Conservation (phyloP, 495 filamentous ascomycete genomes). For the Cudoniella acicularis region DNA sequence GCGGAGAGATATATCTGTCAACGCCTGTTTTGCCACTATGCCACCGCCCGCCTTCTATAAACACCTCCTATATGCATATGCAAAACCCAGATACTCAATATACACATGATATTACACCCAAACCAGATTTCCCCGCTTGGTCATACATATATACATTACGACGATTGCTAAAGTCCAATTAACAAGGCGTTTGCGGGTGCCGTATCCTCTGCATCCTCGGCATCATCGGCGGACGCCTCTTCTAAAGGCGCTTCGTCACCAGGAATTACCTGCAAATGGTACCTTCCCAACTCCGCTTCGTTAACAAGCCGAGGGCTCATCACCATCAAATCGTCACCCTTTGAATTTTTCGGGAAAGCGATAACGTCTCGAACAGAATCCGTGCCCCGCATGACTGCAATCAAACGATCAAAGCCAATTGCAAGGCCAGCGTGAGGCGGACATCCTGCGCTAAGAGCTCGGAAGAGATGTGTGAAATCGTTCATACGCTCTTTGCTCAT, state of each 20-base stretch:
- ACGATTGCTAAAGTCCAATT: too few species aligned
- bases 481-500: constrained; percentile 57
- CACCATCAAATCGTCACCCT: constrained; percentile 79
- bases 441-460: constrained; percentile 81
- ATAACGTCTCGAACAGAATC: constrained; percentile 86
- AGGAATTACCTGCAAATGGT: constrained; percentile 54
- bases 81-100: too few species aligned
- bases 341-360: constrained; percentile 90
- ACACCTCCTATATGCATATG: too few species aligned
- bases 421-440: constrained; percentile 96
- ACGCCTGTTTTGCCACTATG: too few species aligned
- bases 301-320: constrained; percentile 65
- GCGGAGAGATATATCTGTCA: too few species aligned
- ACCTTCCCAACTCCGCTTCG: constrained; percentile 60
- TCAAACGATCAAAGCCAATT: constrained; percentile 83
- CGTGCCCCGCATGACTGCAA: constrained; percentile 74
- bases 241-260: not conserved
- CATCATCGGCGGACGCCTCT: not conserved
- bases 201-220: not conserved
- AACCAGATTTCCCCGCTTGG: too few species aligned
- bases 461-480: constrained; percentile 80
- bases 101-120: too few species aligned
- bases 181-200: too few species aligned
- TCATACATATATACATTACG: too few species aligned
- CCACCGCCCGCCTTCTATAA: too few species aligned